Evolutionary conservation across 1,139 yeast genomes (phyloP), one percentile per base, ranked within the genome.

Genomic region (Geotrichum restrictum): DNA sequence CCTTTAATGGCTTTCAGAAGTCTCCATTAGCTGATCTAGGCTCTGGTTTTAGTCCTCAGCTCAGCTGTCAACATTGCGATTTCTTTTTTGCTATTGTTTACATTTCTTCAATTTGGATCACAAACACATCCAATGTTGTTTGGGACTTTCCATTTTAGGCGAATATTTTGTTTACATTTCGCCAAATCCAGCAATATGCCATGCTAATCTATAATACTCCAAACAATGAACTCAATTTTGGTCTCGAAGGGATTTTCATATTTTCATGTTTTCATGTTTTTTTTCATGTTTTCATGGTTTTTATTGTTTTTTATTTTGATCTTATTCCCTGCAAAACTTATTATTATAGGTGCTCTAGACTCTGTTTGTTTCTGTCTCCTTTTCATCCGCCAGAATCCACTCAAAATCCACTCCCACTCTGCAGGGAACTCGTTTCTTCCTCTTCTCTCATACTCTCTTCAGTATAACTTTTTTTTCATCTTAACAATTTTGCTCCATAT

Each of bases 151-250:
- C 22, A 6, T 22, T 22, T 34, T 36, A 16, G 19, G 47, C 14
- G 18, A 24, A n/a, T 8, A 24, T 13, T 31, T 16, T 52, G 49
- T 52, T 52, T 52, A 52, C 48, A 14, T 22, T 7, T 27, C 31
- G 11, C 55, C 38, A 6, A 49, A 34, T 41, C 19, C 43, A 53
- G 34, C 31, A 32, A 37, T 40, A 18, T n/a, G 10, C 18, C n/a
- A n/a, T 34, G 14, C 18, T 13, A n/a, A n/a, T n/a, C 37, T 16
- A 7, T 7, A 34, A 14, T 24, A 3, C 39, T 21, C 19, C 14
- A 16, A 22, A 21, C 42, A n/a, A 45, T 32, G 36, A n/a, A n/a
- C n/a, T n/a, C n/a, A n/a, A n/a, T n/a, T n/a, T n/a, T n/a, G n/a
- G n/a, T n/a, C n/a, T n/a, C n/a, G n/a, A n/a, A n/a, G n/a, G 21